A percentile compares a stretch with the other conserved stretches of the same genome.
These are phyloP conservation scores for Komagataella pastoris DNA, from an alignment of 805 yeast genomes.

Conservation along the genomic window DNA sequence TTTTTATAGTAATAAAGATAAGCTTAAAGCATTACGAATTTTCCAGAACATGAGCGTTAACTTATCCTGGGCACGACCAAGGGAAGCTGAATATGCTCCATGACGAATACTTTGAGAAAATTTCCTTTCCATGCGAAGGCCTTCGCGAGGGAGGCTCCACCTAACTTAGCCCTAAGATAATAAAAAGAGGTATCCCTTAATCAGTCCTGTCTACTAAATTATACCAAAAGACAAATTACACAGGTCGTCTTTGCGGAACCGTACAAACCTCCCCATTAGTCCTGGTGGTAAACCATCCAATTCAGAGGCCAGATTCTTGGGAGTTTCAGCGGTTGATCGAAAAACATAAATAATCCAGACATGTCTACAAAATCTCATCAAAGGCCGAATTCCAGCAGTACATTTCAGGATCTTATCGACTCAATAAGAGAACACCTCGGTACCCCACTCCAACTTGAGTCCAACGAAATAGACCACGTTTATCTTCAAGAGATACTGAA, in stretches of 20 bases:
- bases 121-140: too few relatives aligned
- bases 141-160: background rate
- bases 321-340: background rate
- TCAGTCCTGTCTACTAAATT: too few relatives aligned
- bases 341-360: background rate
- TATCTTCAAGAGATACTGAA: constrained; percentile 31
- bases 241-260: background rate
- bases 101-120: too few relatives aligned
- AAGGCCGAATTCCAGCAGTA: background rate
- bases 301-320: background rate
- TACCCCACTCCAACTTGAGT: constrained; percentile 1
- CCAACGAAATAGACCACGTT: constrained; percentile 39
- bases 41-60: background rate
- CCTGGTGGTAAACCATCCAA: background rate
- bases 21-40: background rate
- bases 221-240: background rate
- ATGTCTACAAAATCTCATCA: background rate
- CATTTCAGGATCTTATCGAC: background rate
- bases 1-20: background rate
- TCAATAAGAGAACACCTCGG: constrained; percentile 5
- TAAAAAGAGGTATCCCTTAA: too few relatives aligned
- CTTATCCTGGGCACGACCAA: background rate
- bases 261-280: background rate
- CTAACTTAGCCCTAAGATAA: background rate
- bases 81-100: background rate